Conservation (phyloP, 805 yeast species). For the Tetrapisispora namnaoensis region DNA sequence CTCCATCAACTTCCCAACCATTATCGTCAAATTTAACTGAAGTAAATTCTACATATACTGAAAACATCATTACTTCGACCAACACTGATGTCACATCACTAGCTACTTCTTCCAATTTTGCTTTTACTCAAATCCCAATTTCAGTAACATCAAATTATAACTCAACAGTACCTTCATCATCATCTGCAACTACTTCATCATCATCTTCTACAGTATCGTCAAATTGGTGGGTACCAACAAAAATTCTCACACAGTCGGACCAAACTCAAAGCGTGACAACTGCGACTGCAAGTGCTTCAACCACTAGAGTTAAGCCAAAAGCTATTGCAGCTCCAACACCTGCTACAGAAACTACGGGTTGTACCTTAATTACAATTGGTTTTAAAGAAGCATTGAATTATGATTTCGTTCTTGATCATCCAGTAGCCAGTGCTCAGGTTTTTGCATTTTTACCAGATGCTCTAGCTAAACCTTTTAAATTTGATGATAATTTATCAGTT, state of each 20-base stretch:
- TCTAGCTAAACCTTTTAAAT: constrained; percentile 50
- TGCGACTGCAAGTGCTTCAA: constrained; percentile 39
- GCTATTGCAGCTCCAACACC: constrained; percentile 31
- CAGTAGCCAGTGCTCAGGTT: constrained; percentile 72
- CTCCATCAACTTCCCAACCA: not conserved
- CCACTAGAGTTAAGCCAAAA: constrained; percentile 35
- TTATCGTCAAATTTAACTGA: not conserved
- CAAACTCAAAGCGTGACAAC: constrained; percentile 30
- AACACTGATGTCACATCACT: not conserved
- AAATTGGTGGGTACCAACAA: constrained; percentile 60
- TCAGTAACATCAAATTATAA: not conserved
- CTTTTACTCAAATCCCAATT: constrained; percentile 2
- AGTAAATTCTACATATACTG: not conserved
- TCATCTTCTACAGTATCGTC: constrained; percentile 24
- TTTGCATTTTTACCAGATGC: constrained; percentile 67
- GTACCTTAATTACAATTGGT: constrained; percentile 25
- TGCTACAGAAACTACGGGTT: constrained; percentile 26
- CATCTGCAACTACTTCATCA: not conserved
- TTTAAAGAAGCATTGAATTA: constrained; percentile 74
- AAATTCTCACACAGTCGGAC: constrained; percentile 54
- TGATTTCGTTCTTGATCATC: constrained; percentile 73
- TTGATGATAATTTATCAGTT: constrained; percentile 34
- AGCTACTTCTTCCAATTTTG: not conserved
- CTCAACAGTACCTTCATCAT: not conserved
- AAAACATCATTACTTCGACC: not conserved